These are phyloP conservation scores for Fusarium sp. DNA, from an alignment of 2,329 filamentous ascomycete species.

Conservation along the genomic window DNA sequence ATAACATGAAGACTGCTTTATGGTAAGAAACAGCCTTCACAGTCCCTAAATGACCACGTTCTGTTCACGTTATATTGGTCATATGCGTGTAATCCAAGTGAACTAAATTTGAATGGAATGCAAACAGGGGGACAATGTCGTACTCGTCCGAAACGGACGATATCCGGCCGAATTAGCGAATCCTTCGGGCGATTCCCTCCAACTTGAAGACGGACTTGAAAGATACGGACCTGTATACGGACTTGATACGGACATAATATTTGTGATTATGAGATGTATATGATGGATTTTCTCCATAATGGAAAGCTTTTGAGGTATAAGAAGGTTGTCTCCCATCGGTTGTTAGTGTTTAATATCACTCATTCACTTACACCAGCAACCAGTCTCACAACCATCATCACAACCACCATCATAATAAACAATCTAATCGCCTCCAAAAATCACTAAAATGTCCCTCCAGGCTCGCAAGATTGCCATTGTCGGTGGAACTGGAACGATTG, in stretches of 20 bases:
- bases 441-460: constrained; percentile 15
- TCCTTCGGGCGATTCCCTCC: neutral
- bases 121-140: neutral
- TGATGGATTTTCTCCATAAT: neutral
- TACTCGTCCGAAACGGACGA: neutral
- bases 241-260: neutral
- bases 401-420: neutral
- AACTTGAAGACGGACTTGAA: neutral
- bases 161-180: neutral
- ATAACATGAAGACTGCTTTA: no score
- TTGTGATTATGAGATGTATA: neutral
- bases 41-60: neutral
- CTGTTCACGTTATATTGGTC: neutral
- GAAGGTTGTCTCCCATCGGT: neutral
- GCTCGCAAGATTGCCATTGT: constrained; percentile 45
- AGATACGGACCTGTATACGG: neutral
- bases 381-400: neutral
- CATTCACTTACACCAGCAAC: neutral
- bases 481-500: constrained; percentile 53
- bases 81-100: neutral
- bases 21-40: neutral
- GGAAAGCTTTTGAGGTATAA: neutral
- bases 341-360: neutral
- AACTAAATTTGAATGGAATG: neutral
- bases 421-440: constrained; percentile 2